These are phyloP conservation scores for Pseudozyma hubeiensis DNA, from an alignment of 1,284 basidiomycete genomes.

Conservation along the genomic window DNA sequence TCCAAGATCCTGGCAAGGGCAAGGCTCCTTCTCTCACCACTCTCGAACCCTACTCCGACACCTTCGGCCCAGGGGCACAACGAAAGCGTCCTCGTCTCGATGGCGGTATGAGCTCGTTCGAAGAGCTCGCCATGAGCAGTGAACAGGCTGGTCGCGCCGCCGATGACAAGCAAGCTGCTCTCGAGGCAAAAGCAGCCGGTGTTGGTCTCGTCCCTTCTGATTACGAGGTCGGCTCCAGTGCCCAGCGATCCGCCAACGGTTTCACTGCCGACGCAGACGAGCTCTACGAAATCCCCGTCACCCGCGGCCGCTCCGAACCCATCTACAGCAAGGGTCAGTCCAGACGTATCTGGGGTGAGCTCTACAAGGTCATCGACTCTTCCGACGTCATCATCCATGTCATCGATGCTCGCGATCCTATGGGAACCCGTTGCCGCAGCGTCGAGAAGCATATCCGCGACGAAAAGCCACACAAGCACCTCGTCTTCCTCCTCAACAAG, in stretches of 20 bases:
- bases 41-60: conserved; percentile 64
- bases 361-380: conserved; percentile 99
- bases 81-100: conserved; percentile 67
- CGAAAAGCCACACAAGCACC: conserved; percentile 96
- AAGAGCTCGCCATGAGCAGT: conserved; percentile 61
- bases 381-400: conserved; percentile 97
- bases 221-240: conserved; percentile 63
- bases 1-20: conserved; percentile 63
- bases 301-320: conserved; percentile 65
- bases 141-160: conserved; percentile 50
- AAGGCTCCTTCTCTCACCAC: conserved; percentile 62
- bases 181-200: conserved; percentile 58
- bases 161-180: conserved; percentile 54
- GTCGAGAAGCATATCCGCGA: conserved; percentile 93
- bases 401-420: conserved; percentile 92
- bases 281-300: conserved; percentile 64
- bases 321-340: conserved; percentile 68
- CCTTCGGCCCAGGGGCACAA: conserved; percentile 66
- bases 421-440: conserved; percentile 96
- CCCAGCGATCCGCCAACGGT: conserved; percentile 57
- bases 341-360: conserved; percentile 89
- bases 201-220: conserved; percentile 64
- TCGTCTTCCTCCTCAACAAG: conserved; percentile 97
- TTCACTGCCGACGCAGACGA: conserved; percentile 56
- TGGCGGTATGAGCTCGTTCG: conserved; percentile 60